Base-by-base conservation (phyloP, 2,329 filamentous ascomycete species). In the Phialophora tarda region DNA sequence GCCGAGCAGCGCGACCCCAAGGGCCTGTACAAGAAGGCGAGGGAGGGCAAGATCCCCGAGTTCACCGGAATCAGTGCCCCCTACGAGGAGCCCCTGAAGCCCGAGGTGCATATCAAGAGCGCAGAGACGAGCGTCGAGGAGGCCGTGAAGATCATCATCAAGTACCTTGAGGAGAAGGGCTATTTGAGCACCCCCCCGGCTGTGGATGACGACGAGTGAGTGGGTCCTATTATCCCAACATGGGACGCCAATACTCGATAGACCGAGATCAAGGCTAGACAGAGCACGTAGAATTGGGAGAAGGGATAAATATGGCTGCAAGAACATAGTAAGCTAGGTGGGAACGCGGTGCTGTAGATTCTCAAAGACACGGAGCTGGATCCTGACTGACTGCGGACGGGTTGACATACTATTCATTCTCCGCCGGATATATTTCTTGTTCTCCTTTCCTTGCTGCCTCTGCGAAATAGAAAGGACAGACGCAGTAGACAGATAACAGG, bases 1-100 rank as follows among this genome's bases (percentile, higher is more conserved):
- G 94, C 95, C 44, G 94, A 98, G 86, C 85, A 94, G 86, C 88
- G 95, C 70, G 95, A 99, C 77, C 95, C 95, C 57, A 99, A 99
- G 87, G 95, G 94, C 4, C 82, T 98, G 67, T 99, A 99, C 83
- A 97, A 97, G 86, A 97, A 97, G 87, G 95, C 95, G 12, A 85
- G 94, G 53, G 89, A 91, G 59, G 95, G 95, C 53, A 88, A 96
- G 79, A 98, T 98, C 80, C 95, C 96, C 81, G 92, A 98, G 73
- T 99, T 99, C 78, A 99, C 95, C 1, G 95, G 95, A 63, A 92
- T 98, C 75, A 93, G 90, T 72, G 93, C 94, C 32, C 95, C 95
- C 1, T 99, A 99, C 78, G 95, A 99, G 86, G 91, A 88, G 68
- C 95, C 95, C 4, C 83, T 89, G 77, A 88, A 88, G 65, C 87